Evolutionary conservation across 352 stramenopile species (phyloP).

Genomic region (Globisporangium irregulare): DNA sequence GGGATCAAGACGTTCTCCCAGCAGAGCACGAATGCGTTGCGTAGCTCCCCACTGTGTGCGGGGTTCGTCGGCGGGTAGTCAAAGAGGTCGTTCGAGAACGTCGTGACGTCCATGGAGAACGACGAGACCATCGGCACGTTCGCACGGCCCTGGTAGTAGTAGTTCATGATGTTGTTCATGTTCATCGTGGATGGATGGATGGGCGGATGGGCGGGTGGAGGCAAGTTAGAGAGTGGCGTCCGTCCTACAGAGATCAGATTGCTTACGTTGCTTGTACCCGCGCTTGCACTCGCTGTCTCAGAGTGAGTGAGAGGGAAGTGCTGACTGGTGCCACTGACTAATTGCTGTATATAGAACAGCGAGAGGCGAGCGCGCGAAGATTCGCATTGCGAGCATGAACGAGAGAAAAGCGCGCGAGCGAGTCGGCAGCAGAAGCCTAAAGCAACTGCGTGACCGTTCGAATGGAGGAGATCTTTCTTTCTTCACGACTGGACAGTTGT

Average conservation of each 20-base stretch:
- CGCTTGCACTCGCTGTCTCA: not conserved
- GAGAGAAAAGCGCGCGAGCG: not conserved
- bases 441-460: not conserved
- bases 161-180: conserved; percentile 30
- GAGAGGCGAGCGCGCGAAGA: not conserved
- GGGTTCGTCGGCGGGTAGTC: conserved; percentile 38
- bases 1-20: conserved; percentile 69
- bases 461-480: conserved; percentile 7
- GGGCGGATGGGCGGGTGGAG: not conserved
- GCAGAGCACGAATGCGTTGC: conserved; percentile 62
- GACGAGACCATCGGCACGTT: conserved; percentile 43
- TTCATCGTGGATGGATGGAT: conserved; percentile 12
- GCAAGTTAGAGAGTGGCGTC: conserved; percentile 16
- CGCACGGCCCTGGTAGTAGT: conserved; percentile 30
- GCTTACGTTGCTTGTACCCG: not conserved
- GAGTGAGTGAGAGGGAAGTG: not conserved
- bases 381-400: not conserved
- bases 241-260: not conserved
- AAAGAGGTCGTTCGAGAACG: conserved; percentile 55
- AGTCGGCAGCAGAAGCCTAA: not conserved
- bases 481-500: not conserved
- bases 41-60: conserved; percentile 19
- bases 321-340: not conserved
- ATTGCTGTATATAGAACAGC: not conserved
- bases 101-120: conserved; percentile 59